Conservation (phyloP, 495 filamentous ascomycete genomes). For the Penicillium manginii region DNA sequence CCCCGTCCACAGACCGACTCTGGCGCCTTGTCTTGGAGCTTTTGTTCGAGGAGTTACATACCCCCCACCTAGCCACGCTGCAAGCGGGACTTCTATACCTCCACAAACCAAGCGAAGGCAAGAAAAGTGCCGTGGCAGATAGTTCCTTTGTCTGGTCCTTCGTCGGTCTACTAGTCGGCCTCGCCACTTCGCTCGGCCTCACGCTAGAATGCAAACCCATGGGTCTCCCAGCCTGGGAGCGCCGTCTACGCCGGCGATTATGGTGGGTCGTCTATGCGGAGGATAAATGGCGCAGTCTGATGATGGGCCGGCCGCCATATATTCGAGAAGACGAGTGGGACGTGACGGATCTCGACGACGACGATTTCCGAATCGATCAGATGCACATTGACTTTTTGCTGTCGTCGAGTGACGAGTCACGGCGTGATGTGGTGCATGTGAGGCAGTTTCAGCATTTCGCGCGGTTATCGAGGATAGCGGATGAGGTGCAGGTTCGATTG, state of each 20-base stretch:
- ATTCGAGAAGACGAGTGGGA: conserved; percentile 64
- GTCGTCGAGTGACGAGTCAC: not conserved
- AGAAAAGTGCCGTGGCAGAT: conserved; percentile 22
- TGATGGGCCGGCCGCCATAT: conserved; percentile 70
- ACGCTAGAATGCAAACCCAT: conserved; percentile 78
- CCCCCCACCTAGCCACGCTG: conserved; percentile 21
- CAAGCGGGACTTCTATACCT: conserved; percentile 26
- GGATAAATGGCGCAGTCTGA: conserved; percentile 83
- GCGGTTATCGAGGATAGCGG: conserved; percentile 10
- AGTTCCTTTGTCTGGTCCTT: conserved; percentile 28
- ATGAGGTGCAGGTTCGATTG: conserved; percentile 16
- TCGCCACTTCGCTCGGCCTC: conserved; percentile 58
- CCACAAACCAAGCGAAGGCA: conserved; percentile 13
- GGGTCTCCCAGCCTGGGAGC: conserved; percentile 82
- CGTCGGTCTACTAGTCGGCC: conserved; percentile 18
- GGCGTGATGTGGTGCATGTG: not conserved
- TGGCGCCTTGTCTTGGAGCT: conserved; percentile 21
- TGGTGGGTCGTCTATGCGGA: conserved; percentile 87
- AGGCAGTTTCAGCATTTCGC: conserved; percentile 7
- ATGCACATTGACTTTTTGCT: not conserved
- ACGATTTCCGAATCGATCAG: conserved; percentile 56
- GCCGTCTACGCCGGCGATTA: conserved; percentile 73
- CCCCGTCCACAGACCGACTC: conserved; percentile 11
- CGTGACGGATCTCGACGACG: conserved; percentile 61
- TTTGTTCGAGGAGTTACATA: conserved; percentile 23